A percentile compares a stretch with the other conserved stretches of the same genome.
Evolutionary conservation across 176 grass and related monocot species (phyloP).

Genomic region (Zoysia japonica): DNA sequence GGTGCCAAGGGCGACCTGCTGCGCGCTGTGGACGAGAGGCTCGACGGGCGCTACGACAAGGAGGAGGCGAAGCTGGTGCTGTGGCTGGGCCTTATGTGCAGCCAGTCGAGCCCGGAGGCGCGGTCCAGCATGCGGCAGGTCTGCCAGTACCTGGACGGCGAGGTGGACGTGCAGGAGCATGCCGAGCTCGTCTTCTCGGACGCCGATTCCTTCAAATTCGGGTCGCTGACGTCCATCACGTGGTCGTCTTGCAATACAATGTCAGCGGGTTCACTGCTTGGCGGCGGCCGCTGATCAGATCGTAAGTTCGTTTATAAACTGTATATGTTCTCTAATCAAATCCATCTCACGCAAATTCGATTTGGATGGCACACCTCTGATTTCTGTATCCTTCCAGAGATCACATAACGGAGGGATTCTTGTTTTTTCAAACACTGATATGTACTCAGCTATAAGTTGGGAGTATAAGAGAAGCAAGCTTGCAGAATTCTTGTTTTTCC

Average conservation of each 20-base stretch:
- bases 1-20: neutral
- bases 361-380: too few relatives aligned
- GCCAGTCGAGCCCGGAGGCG: neutral
- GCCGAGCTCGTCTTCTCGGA: neutral
- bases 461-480: too few relatives aligned
- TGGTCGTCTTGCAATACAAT: neutral
- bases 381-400: too few relatives aligned
- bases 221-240: neutral
- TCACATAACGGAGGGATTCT: too few relatives aligned
- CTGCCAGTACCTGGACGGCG: neutral
- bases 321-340: too few relatives aligned
- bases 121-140: neutral
- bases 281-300: neutral
- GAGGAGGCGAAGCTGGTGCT: neutral
- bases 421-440: too few relatives aligned
- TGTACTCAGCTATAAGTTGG: too few relatives aligned
- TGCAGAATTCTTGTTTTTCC: too few relatives aligned
- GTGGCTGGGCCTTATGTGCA: neutral
- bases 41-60: neutral
- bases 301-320: too few relatives aligned
- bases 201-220: neutral
- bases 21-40: slow-evolving; percentile 10
- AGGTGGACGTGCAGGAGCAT: neutral
- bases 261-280: neutral
- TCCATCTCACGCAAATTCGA: too few relatives aligned